Conservation (phyloP, 2,329 filamentous ascomycete genomes). For the Alternaria burnsii region DNA sequence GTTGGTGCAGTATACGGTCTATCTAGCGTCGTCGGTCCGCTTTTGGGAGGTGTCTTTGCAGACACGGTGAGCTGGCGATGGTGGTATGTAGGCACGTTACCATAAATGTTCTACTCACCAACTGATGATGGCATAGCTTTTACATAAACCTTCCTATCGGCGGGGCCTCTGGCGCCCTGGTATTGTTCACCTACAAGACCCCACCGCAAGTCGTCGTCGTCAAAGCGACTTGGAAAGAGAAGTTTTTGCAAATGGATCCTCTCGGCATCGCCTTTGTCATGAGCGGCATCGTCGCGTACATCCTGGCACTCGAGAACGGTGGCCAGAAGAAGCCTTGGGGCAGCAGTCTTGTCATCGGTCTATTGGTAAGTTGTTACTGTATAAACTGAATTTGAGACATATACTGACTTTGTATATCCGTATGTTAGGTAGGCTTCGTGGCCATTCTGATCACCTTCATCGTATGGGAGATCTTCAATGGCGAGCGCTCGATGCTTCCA, state of each 20-base stretch:
- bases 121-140: constrained; percentile 23
- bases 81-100: constrained; percentile 31
- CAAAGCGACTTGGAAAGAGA: constrained; percentile 42
- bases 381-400: not conserved
- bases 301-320: constrained; percentile 60
- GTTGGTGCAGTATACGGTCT: constrained; percentile 50
- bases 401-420: not conserved
- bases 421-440: constrained; percentile 50
- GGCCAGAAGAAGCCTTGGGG: constrained; percentile 39
- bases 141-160: constrained; percentile 58
- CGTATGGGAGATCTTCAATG: constrained; percentile 47
- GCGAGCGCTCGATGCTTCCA: constrained; percentile 53
- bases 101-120: not conserved
- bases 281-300: constrained; percentile 49
- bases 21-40: constrained; percentile 50
- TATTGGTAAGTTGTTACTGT: constrained; percentile 31
- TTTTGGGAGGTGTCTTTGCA: constrained; percentile 54
- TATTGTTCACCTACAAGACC: constrained; percentile 43
- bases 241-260: constrained; percentile 57
- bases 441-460: constrained; percentile 50
- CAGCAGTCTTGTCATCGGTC: constrained; percentile 54
- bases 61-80: constrained; percentile 52
- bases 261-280: constrained; percentile 54
- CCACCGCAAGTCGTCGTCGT: constrained; percentile 30
- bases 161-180: constrained; percentile 45